phyloP scores from a whole-genome alignment of 2,329 filamentous ascomycete genomes.

The Xylaria sp. region DNA sequence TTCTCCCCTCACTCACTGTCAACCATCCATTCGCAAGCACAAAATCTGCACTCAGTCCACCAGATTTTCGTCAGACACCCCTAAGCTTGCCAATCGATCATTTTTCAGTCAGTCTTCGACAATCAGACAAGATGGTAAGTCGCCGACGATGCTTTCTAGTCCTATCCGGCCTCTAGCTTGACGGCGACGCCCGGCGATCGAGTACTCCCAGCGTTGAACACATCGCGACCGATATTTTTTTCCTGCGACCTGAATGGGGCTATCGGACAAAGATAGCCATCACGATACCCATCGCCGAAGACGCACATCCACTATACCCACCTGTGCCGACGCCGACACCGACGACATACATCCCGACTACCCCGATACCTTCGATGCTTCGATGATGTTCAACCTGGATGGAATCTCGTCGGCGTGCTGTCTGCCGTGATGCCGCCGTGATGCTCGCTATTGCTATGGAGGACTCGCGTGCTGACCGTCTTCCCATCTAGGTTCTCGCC shows the following conservation, averaged over 20 bases:
- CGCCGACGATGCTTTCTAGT: slow-evolving; percentile 14
- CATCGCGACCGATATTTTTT: slow-evolving; percentile 5
- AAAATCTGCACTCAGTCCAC: slow-evolving; percentile 43
- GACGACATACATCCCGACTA: background rate
- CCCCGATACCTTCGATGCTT: background rate
- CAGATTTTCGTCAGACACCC: slow-evolving; percentile 49
- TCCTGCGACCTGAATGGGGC: background rate
- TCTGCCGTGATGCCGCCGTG: background rate
- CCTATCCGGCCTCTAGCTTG: slow-evolving; percentile 4
- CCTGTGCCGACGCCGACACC: background rate
- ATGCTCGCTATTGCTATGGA: background rate
- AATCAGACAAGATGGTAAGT: slow-evolving; percentile 68
- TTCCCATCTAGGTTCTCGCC: slow-evolving; percentile 80
- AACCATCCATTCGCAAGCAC: slow-evolving; percentile 40
- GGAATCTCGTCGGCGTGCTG: slow-evolving; percentile 2
- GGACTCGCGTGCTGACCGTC: slow-evolving; percentile 43
- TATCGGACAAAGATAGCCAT: background rate
- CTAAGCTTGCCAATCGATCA: slow-evolving; percentile 42
- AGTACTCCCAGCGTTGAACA: slow-evolving; percentile 12
- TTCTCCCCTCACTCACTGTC: slow-evolving; percentile 33
- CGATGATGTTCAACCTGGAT: slow-evolving; percentile 3
- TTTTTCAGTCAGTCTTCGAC: slow-evolving; percentile 36
- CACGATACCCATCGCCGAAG: background rate
- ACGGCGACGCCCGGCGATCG: slow-evolving; percentile 8
- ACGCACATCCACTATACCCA: background rate